Conservation (phyloP, 306 rosid species). For the Corylus americana region DNA sequence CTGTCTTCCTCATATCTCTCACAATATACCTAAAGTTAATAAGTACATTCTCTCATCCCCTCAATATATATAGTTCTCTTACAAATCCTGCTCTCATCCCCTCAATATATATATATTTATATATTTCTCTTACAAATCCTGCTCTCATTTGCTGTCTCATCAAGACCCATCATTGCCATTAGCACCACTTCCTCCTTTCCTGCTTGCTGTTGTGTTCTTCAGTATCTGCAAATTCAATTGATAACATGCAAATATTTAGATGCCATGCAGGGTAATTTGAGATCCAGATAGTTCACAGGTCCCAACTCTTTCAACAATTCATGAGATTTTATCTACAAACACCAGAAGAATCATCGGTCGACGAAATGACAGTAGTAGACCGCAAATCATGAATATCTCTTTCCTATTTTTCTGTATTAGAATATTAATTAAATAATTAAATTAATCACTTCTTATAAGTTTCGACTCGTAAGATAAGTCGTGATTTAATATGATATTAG, state of each 20-base stretch:
- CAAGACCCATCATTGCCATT: conserved; percentile 37
- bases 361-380: too few species aligned
- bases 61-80: background rate
- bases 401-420: too few species aligned
- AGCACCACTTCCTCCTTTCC: conserved; percentile 64
- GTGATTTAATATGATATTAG: too few species aligned
- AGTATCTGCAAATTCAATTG: conserved; percentile 48
- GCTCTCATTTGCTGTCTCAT: conserved; percentile 6
- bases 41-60: background rate
- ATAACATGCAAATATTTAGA: background rate
- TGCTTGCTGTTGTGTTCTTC: conserved; percentile 93
- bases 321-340: background rate
- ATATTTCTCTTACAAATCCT: conserved; percentile 3
- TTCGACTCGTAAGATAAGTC: too few species aligned
- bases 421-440: too few species aligned
- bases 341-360: background rate
- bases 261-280: background rate
- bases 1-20: background rate
- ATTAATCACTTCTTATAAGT: too few species aligned
- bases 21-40: background rate
- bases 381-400: too few species aligned
- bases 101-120: background rate
- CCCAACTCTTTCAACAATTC: too few species aligned
- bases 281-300: background rate
- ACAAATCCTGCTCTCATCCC: conserved; percentile 2